Evolutionary conservation across 768 basidiomycete genomes (phyloP), one percentile per base, ranked within the genome.

Genomic region (Pleurotus tuoliensis): DNA sequence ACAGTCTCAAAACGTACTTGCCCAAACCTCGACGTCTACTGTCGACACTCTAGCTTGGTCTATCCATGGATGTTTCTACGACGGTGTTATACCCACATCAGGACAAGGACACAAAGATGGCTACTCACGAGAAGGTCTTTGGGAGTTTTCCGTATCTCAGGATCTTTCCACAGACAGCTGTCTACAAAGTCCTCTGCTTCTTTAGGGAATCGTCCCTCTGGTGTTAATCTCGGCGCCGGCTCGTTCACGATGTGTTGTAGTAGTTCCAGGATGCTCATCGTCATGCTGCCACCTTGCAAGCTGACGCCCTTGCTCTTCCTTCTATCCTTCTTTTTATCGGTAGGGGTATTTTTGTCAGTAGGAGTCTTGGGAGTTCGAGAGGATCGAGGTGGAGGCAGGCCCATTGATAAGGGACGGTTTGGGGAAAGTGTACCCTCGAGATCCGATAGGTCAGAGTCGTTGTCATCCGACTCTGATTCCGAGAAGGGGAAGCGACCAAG

Each of bases 211-310:
- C 77, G 80, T 37, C 87, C 87, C 57, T 89, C 86, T 1, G 86
- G 83, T 9, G 86, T 87, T 61, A 99, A 71, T 66, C 83, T 79
- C 41, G 97, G 97, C 24, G 97, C 96, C 57, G 96, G 94, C 73
- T 98, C 97, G 67, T 98, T 98, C 52, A 99, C 97, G 64, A 99
- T 98, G 68, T 98, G 94, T 68, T 98, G 97, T 59, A 99, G 74
- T 52, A 99, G 71, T 74, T 99, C 97, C 62, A 99, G 73, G 70
- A 99, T 98, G 65, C 89, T 92, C 95, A 99, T 98, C 62, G 94
- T 97, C 89, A 93, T 94, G 27, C 90, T 91, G 1, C 93, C 92
- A 38, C 96, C 96, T 68, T 95, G 93, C 61, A 97, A 73, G 63
- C 88, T 91, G 56, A 98, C 96, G 47, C 96, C 96, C 64, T 85